Evolutionary conservation across 1,139 yeast genomes (phyloP).

Genomic region (Tardiomyces digboiensis): DNA sequence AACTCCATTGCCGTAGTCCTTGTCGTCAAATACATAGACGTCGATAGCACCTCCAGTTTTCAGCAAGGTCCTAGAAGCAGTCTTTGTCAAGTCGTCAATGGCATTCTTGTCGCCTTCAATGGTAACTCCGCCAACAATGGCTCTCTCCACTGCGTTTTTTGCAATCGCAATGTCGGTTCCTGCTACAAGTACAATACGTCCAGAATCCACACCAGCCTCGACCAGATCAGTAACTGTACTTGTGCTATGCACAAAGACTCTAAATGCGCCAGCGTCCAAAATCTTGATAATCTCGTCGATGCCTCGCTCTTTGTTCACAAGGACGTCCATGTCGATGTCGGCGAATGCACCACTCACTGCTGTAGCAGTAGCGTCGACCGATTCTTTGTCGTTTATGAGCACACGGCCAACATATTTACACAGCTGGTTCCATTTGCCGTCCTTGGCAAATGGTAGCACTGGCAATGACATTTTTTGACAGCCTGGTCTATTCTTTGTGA

Average conservation of each 20-base stretch:
- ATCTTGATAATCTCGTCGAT: conserved; percentile 44
- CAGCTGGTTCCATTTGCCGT: background rate
- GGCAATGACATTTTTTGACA: background rate
- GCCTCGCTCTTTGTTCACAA: conserved; percentile 27
- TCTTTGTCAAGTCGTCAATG: conserved; percentile 7
- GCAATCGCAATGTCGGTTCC: conserved; percentile 11
- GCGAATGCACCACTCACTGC: background rate
- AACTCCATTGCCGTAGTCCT: conserved; percentile 32
- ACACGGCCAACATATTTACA: background rate
- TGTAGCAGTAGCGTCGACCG: background rate
- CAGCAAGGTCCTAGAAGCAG: conserved; percentile 14
- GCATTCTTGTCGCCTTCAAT: conserved; percentile 17
- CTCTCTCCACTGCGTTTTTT: conserved; percentile 14
- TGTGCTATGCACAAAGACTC: conserved; percentile 36
- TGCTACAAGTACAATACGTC: conserved; percentile 41
- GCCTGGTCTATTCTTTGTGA: too few species aligned
- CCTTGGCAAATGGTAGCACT: background rate
- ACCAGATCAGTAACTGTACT: conserved; percentile 28
- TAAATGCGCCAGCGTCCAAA: conserved; percentile 58
- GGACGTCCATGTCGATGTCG: background rate
- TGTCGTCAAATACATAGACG: conserved; percentile 29
- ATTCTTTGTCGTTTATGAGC: background rate
- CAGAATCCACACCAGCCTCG: conserved; percentile 50
- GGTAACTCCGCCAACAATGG: conserved; percentile 17
- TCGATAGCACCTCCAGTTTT: conserved; percentile 34